A percentile compares a stretch with the other conserved stretches of the same genome.
Evolutionary conservation across 306 rosid species (phyloP).

Genomic region (Casuarina equisetifolia): DNA sequence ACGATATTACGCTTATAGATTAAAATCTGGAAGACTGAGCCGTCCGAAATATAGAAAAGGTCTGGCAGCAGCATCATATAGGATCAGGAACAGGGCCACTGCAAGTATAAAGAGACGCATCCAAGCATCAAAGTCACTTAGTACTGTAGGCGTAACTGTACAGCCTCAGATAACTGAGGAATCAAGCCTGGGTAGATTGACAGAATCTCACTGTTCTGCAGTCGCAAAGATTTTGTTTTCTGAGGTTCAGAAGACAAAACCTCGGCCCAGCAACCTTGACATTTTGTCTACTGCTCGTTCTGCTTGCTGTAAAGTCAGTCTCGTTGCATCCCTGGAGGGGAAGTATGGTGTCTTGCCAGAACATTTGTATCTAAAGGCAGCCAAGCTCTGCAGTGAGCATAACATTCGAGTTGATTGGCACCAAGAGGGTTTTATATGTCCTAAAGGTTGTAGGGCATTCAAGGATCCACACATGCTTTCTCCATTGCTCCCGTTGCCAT

Average conservation of each 20-base stretch:
- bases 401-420: slow-evolving; percentile 64
- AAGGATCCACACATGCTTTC: slow-evolving; percentile 51
- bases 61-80: slow-evolving; percentile 72
- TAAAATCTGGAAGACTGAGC: slow-evolving; percentile 93
- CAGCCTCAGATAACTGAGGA: slow-evolving; percentile 53
- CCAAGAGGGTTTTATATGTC: slow-evolving; percentile 76
- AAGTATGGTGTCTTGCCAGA: slow-evolving; percentile 77
- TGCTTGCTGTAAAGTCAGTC: slow-evolving; percentile 82
- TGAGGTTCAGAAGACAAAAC: slow-evolving; percentile 78
- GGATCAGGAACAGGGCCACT: slow-evolving; percentile 79
- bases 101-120: slow-evolving; percentile 69
- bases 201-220: slow-evolving; percentile 70
- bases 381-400: slow-evolving; percentile 85
- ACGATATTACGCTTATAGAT: slow-evolving; percentile 74
- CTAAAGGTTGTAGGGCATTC: slow-evolving; percentile 61
- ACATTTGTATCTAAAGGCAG: slow-evolving; percentile 81
- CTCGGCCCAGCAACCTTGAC: slow-evolving; percentile 74
- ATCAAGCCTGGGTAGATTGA: slow-evolving; percentile 53
- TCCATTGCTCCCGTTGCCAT: slow-evolving; percentile 58
- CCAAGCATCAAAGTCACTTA: slow-evolving; percentile 65
- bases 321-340: slow-evolving; percentile 62
- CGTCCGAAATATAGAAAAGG: slow-evolving; percentile 78
- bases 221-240: slow-evolving; percentile 84
- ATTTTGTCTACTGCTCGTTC: slow-evolving; percentile 68
- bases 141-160: slow-evolving; percentile 38